Conservation (phyloP, 805 yeast genomes). For the Candida chauliodis region DNA sequence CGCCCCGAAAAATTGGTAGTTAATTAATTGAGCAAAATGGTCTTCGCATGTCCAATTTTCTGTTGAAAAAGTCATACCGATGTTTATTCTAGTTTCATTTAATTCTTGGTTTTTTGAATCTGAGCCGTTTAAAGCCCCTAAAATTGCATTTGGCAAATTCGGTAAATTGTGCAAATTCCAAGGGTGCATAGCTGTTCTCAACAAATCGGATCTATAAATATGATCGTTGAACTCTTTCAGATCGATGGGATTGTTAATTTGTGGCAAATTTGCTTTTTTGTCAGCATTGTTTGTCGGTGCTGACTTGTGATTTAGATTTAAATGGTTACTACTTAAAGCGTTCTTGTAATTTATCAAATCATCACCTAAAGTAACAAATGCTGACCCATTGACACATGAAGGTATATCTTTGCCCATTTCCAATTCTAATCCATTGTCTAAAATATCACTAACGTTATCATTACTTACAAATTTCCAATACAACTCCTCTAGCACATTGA, state of each 20-base stretch:
- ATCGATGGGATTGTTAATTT: constrained; percentile 2
- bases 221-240: constrained; percentile 17
- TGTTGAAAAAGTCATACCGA: constrained; percentile 53
- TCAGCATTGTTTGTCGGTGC: background rate
- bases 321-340: constrained; percentile 17
- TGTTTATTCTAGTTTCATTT: constrained; percentile 41
- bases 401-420: constrained; percentile 24
- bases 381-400: constrained; percentile 31
- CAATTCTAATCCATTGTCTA: constrained; percentile 23
- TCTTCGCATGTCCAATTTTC: constrained; percentile 61
- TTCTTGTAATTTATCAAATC: constrained; percentile 24
- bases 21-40: constrained; percentile 51
- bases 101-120: constrained; percentile 43
- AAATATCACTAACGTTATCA: constrained; percentile 16
- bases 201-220: constrained; percentile 16
- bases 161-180: constrained; percentile 64
- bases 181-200: constrained; percentile 31
- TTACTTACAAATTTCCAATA: constrained; percentile 41
- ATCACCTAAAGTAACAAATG: constrained; percentile 31
- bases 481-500: constrained; percentile 33
- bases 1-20: constrained; percentile 56
- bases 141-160: constrained; percentile 43
- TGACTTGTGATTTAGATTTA: constrained; percentile 9
- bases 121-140: constrained; percentile 39
- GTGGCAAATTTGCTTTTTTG: background rate